phyloP scores from a whole-genome alignment of 129 eudicot species.

The Centrapalus pauciflorus region DNA sequence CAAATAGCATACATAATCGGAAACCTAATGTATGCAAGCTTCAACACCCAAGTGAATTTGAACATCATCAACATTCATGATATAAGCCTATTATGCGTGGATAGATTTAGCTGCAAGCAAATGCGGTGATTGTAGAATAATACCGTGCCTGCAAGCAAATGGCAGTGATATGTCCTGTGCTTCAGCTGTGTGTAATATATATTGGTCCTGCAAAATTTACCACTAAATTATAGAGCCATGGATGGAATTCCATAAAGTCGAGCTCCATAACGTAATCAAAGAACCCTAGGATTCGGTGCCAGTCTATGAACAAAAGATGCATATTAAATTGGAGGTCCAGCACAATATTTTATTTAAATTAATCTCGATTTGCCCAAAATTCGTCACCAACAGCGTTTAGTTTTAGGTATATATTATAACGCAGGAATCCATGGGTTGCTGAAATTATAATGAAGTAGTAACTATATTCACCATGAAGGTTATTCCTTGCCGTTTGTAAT shows the following conservation, averaged over 20 bases:
- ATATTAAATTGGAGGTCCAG: background rate
- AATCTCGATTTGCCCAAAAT: background rate
- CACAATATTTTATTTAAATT: background rate
- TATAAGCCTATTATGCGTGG: background rate
- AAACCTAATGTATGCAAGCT: background rate
- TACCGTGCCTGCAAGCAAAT: constrained; percentile 99
- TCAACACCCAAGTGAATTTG: background rate
- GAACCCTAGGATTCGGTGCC: constrained; percentile 1
- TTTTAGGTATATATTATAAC: background rate
- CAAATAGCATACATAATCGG: background rate
- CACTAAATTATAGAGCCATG: background rate
- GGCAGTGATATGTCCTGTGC: constrained; percentile 77
- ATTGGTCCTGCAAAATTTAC: constrained; percentile 67
- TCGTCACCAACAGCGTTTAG: background rate
- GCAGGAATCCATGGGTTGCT: background rate
- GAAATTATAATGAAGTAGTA: background rate
- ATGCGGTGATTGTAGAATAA: constrained; percentile 22
- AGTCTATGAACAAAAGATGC: background rate
- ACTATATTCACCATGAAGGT: background rate
- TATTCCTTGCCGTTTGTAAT: background rate
- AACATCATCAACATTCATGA: background rate
- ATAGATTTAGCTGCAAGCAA: background rate
- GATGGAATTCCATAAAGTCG: background rate
- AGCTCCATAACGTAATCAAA: background rate
- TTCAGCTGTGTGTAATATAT: constrained; percentile 91